Base-by-base conservation (phyloP, 2,329 filamentous ascomycete species). In the Pyricularia pennisetigena region DNA sequence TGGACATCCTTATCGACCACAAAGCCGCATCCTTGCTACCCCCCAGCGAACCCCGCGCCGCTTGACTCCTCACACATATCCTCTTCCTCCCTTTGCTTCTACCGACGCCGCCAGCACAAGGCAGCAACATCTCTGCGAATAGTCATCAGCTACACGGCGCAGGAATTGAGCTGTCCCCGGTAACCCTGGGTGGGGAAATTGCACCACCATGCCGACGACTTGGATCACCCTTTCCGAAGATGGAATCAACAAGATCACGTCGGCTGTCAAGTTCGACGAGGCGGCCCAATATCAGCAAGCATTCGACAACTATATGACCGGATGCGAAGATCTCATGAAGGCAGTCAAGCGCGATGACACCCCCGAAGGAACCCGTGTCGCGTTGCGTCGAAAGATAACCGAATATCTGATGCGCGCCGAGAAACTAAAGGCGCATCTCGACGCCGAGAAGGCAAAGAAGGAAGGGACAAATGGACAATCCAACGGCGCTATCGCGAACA, bases 331-430 rank as follows among this genome's bases (percentile, higher is more conserved):
- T 69, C 99, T 98, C 84, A 97, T 99, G 91, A 91, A 98, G 70
- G 95, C 95, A 41, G 86, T 98, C 70, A 99, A 99, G 84, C 99
- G 94, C 94, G 95, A 99, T 82, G 99, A 98, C 86, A 98, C 97
- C 82, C 89, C 91, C 71, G 93, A 96, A 77, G 35, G 6, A 20
- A 14, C 35, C 12, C 35, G 35, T 20, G 12, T 4, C 6, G 97
- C 97, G 87, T 97, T 99, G 79, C 90, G 95, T 73, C 88, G 91
- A 74, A 98, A 98, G 83, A 93, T 94, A 24, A 91, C 85, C 74
- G 95, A 98, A 78, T 99, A 99, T 84, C 97, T 99, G 90, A 94
- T 97, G 80, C 92, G 95, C 71, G 95, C 95, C 71, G 95, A 99
- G 83, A 98, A 98, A 83, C 87, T 99, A 71, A 99, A 99, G 81